phyloP scores from a whole-genome alignment of 176 grass and related monocot genomes.

The Lolium perenne region DNA sequence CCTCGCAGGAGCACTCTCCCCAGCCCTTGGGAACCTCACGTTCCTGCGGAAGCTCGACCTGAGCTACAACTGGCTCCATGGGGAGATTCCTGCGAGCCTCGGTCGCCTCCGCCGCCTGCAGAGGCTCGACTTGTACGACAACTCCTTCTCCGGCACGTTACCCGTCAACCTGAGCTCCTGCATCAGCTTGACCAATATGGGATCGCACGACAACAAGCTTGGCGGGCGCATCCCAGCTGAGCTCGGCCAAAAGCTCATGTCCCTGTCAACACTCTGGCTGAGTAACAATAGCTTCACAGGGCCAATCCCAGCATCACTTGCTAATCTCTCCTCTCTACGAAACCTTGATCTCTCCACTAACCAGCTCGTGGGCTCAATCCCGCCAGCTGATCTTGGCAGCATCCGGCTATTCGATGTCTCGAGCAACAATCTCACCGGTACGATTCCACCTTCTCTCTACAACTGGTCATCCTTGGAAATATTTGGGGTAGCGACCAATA shows the following conservation, averaged over 20 bases:
- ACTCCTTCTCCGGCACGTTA: not conserved
- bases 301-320: not conserved
- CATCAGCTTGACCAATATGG: not conserved
- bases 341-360: not conserved
- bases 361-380: not conserved
- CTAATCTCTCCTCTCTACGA: not conserved
- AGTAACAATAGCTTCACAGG: not conserved
- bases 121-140: not conserved
- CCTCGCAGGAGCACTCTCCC: not conserved
- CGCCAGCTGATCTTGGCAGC: not conserved
- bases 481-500: not conserved
- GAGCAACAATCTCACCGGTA: not conserved
- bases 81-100: not conserved
- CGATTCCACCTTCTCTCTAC: not conserved
- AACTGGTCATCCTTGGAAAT: not conserved
- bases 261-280: not conserved
- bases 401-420: not conserved
- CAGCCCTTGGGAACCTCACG: not conserved
- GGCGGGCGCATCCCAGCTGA: not conserved
- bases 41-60: not conserved
- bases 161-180: not conserved
- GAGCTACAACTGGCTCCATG: not conserved
- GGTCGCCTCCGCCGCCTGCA: not conserved
- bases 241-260: not conserved
- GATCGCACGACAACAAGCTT: not conserved